A percentile compares a stretch with the other conserved stretches of the same genome.
These are phyloP conservation scores for Parathielavia hyrcaniae DNA, from an alignment of 495 filamentous ascomycete genomes.

Conservation along the genomic window DNA sequence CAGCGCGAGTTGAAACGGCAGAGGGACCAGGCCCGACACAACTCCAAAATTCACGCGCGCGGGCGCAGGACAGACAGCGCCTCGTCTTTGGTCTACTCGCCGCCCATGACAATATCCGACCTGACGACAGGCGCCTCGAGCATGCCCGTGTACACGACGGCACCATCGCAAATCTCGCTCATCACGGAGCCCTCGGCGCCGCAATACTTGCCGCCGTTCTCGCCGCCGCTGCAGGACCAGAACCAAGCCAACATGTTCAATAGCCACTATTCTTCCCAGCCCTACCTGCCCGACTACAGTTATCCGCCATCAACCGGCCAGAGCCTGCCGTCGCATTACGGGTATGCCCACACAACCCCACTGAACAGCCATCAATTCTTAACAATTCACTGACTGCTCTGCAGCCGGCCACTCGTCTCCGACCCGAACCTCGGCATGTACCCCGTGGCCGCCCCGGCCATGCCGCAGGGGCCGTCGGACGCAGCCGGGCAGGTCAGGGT, in stretches of 20 bases:
- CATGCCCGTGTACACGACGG: slow-evolving; percentile 44
- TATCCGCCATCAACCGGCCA: slow-evolving; percentile 37
- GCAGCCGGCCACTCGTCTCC: slow-evolving; percentile 34
- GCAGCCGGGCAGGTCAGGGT: slow-evolving; percentile 55
- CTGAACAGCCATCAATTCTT: not conserved
- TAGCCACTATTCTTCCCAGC: slow-evolving; percentile 24
- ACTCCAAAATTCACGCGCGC: slow-evolving; percentile 38
- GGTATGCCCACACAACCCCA: slow-evolving; percentile 28
- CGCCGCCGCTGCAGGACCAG: slow-evolving; percentile 40
- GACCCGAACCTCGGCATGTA: slow-evolving; percentile 43
- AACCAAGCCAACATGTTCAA: slow-evolving; percentile 35
- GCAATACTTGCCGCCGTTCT: slow-evolving; percentile 42
- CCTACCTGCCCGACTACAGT: slow-evolving; percentile 36
- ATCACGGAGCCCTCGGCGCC: slow-evolving; percentile 40
- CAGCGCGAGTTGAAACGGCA: slow-evolving; percentile 47
- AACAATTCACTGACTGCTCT: not conserved
- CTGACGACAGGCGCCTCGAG: slow-evolving; percentile 32
- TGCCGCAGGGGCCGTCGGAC: slow-evolving; percentile 28
- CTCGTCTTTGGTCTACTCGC: slow-evolving; percentile 37
- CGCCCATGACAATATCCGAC: slow-evolving; percentile 38
- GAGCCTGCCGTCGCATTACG: slow-evolving; percentile 42
- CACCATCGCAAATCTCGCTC: slow-evolving; percentile 41
- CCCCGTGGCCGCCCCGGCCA: slow-evolving; percentile 32
- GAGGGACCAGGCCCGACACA: slow-evolving; percentile 41
- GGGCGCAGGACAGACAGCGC: slow-evolving; percentile 38